Evolutionary conservation across 495 filamentous ascomycete species (phyloP), one percentile per base, ranked within the genome.

Genomic region (Thozetella sp.): DNA sequence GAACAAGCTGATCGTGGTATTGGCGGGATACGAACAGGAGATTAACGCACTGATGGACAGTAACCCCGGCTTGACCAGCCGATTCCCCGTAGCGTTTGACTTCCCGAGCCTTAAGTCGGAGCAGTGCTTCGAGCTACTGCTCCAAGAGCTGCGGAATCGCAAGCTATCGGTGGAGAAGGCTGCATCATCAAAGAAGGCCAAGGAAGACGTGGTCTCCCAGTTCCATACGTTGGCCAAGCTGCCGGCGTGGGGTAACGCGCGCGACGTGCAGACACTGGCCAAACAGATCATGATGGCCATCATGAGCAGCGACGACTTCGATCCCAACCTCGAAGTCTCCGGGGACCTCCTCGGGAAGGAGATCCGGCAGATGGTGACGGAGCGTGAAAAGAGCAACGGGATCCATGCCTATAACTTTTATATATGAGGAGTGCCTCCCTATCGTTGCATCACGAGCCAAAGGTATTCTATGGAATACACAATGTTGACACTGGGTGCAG

Each of bases 11-110:
- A 77, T 95, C 43, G 79, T 89, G n/a, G 90, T 95, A 45, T 76
- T 93, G 0, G 91, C 91, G 0, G 91, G 91, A 1, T 93, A 93
- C 58, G 83, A 86, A 25, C 57, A 74, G 0, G 87, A 92, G 26
- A 93, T 93, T 62, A 86, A 93, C 65, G 73, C 79, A 0, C 80
- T 95, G 1, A 85, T 93, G 82, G 64, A 70, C 6, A 78, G 80
- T 50, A 90, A 89, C 59, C 76, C 81, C 0, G 86, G 86, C 0
- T 70, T 90, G 15, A 78, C 84, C 0, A 80, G 79, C 53, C 75
- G 88, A 9, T 90, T 91, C 67, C 81, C 87, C 1, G 83, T 81
- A 45, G 71, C 77, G 17, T 67, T 90, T 15, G 62, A 72, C 53
- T 90, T 89, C 67, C 52, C 68, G 3, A 60, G 72, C 17, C 65